Conservation (phyloP, 179 eudicot species). For the Pouteria campechiana region DNA sequence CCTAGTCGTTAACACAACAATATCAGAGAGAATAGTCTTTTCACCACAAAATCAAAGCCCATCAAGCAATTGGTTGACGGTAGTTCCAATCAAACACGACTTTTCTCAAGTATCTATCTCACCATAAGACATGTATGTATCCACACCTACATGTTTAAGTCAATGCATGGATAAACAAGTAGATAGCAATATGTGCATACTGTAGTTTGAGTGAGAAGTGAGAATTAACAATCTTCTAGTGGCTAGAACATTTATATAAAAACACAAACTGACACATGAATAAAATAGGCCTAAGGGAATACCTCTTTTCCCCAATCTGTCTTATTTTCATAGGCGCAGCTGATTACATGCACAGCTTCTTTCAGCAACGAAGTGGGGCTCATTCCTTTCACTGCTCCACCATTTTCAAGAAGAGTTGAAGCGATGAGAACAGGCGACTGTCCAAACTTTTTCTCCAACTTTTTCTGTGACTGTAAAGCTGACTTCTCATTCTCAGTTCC, state of each 20-base stretch:
- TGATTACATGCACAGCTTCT: conserved; percentile 46
- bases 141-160: no score
- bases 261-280: no score
- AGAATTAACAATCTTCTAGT: no score
- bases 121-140: no score
- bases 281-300: not conserved
- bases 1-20: conserved; percentile 22
- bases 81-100: no score
- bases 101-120: no score
- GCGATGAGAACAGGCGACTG: conserved; percentile 35
- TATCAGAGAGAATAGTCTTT: not conserved
- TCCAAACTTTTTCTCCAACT: conserved; percentile 33
- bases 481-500: conserved; percentile 12
- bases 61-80: no score
- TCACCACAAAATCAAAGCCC: no score
- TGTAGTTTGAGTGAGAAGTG: no score
- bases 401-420: conserved; percentile 29
- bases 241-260: no score
- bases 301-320: conserved; percentile 58
- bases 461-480: conserved; percentile 16
- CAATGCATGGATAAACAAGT: not conserved
- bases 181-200: no score
- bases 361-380: conserved; percentile 17
- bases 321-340: conserved; percentile 44
- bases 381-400: conserved; percentile 16